These are phyloP conservation scores for Tuber magnatum DNA, from an alignment of 495 filamentous ascomycete genomes.

Conservation along the genomic window DNA sequence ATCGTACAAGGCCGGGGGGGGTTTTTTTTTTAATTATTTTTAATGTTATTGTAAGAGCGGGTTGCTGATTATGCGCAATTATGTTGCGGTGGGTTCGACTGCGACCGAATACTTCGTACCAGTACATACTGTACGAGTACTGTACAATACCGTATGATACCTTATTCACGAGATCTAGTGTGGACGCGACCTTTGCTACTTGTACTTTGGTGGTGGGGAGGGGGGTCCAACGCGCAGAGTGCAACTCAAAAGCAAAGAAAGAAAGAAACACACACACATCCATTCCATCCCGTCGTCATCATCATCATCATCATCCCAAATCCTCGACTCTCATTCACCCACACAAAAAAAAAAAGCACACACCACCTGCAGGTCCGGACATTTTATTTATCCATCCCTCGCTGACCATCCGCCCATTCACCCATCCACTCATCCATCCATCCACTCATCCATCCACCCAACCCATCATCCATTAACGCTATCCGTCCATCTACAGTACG, in stretches of 20 bases:
- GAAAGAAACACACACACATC: neutral
- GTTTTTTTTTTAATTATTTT: no score
- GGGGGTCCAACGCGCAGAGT: no score
- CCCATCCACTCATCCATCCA: neutral
- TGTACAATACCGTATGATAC: no score
- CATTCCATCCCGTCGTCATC: neutral
- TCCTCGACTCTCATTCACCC: neutral
- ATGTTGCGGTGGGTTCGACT: no score
- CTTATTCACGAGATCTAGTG: no score
- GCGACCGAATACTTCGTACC: no score
- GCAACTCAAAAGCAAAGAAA: neutral
- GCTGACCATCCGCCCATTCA: neutral
- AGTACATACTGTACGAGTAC: no score
- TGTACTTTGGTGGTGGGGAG: no score
- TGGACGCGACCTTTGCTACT: no score
- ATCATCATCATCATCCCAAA: neutral
- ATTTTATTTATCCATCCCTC: neutral
- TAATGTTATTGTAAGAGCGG: no score
- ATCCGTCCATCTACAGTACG: no score
- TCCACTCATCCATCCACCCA: neutral
- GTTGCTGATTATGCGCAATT: neutral
- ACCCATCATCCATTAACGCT: neutral
- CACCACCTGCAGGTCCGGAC: neutral
- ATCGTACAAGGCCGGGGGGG: no score
- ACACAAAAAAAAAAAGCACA: neutral